Base-by-base conservation (phyloP, 441 rosid genomes). In the Erodium texanum region DNA sequence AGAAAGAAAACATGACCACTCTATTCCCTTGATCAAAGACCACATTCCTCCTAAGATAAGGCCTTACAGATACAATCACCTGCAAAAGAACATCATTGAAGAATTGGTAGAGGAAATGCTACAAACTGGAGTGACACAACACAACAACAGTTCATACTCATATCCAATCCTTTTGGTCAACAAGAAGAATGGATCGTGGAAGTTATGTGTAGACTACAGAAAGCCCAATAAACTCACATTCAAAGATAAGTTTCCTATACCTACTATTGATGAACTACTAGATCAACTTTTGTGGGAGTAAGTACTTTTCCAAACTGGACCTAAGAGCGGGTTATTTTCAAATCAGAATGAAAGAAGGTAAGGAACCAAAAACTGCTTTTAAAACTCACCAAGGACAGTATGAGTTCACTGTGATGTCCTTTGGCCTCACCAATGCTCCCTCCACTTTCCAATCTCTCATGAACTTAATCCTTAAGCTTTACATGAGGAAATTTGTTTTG, bases 371-470 rank as follows among this genome's bases (percentile, higher is more conserved):
- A 11, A 65, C 56, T 6, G 27, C 62, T 9, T 67, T 48, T 14
- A 5, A 15, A 0, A 20, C 69, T 0, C 62, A 24, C 3, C 1
- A 15, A 0, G 62, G 69, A 0, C 61, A 66, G n/a, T 66, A 43
- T 12, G 61, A 66, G 36, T 41, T 41, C 8, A 41, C 36, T 2
- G 48, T 41, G 48, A 41, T 41, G 48, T 10, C 48, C 1, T 41
- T 66, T 66, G 69, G 70, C 0, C n/a, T 68, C 3, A 52, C 70
- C 5, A 68, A 68, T 24, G 70, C 70, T 0, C 70, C 64, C 0
- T 0, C 50, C 2, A 68, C 48, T 1, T 24, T 61, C 11, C 64
- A 64, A 64, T 41, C 67, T 0, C n/a, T 20, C 15, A 64, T 41
- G 43, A 67, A 67, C 18, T 1, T 10, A 4, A 2, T 50, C 3